phyloP scores from a whole-genome alignment of 2,329 filamentous ascomycete genomes.

The Pseudocercospora cruenta region DNA sequence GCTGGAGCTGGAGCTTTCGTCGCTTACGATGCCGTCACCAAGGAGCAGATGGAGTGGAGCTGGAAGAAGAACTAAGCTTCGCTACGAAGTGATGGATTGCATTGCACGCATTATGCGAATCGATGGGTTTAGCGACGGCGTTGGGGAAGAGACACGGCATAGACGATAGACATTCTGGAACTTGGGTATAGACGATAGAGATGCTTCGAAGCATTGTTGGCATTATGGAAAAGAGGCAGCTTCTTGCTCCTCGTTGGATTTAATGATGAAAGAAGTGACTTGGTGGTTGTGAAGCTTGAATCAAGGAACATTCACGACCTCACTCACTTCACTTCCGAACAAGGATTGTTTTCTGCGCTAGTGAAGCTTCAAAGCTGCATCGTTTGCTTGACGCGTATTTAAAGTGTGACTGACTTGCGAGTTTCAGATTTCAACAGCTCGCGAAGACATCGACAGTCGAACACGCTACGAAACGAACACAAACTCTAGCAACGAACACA shows the following conservation, averaged over 20 bases:
- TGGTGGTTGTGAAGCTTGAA: background rate
- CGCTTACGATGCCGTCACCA: conserved; percentile 2
- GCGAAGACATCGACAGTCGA: background rate
- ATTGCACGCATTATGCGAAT: background rate
- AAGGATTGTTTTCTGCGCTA: background rate
- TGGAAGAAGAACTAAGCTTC: conserved; percentile 4
- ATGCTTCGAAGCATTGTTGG: background rate
- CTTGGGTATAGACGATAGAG: background rate
- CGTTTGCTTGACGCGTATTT: background rate
- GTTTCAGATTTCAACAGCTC: background rate
- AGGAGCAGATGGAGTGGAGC: conserved; percentile 11
- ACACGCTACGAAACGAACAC: background rate
- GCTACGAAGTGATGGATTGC: background rate
- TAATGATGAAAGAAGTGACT: background rate
- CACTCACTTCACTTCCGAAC: background rate
- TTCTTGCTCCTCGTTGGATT: background rate
- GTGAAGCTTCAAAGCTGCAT: background rate
- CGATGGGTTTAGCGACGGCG: conserved; percentile 2
- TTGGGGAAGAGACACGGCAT: background rate
- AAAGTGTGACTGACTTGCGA: background rate
- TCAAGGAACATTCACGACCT: background rate
- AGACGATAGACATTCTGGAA: background rate
- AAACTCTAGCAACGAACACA: background rate
- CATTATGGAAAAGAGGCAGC: background rate
- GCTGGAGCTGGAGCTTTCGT: background rate